Base-by-base conservation (phyloP, 2,329 filamentous ascomycete species). In the Didymella sp. region DNA sequence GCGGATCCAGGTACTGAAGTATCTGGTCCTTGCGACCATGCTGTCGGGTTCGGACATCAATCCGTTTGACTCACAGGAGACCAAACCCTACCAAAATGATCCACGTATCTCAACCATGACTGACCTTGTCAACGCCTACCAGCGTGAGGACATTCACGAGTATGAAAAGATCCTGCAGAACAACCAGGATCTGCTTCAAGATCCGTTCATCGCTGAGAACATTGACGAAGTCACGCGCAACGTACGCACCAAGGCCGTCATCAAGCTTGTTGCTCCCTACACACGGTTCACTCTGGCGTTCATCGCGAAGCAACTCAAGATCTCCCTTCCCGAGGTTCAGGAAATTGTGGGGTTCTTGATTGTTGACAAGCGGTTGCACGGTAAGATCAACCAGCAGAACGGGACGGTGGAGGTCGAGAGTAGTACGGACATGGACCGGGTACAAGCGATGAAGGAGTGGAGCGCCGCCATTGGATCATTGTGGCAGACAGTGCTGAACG, bases 21-120 rank as follows among this genome's bases (percentile, higher is more conserved):
- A 99, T 72, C 85, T 99, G 27, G 89, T 99, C 27, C 85, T 99
- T 58, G 94, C 94, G 24, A 98, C 94, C 38, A 98, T 99, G 95
- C 83, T 99, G 56, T 97, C 96, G 91, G 93, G 94, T 74, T 97
- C 94, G 37, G 88, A 96, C 76, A 99, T 99, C 85, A 98, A 98
- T 76, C 95, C 95, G 0, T 98, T 99, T 76, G 94, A 98, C 77
- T 97, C 93, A 8, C 95, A 98, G 76, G 95, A 99, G 80, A 98
- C 94, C 17, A 98, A 98, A 79, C 95, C 95, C 37, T 99, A 99
- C 82, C 94, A 92, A 79, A 94, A 91, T 66, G 94, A 99, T 74
- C 90, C 92, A 6, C 90, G 94, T 56, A 97, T 99, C 67, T 89
- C 92, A 2, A 94, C 92, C 67, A 99, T 99, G 94, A 98, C 93